phyloP scores from a whole-genome alignment of 805 yeast species.

The Candida xiaguanensis region DNA sequence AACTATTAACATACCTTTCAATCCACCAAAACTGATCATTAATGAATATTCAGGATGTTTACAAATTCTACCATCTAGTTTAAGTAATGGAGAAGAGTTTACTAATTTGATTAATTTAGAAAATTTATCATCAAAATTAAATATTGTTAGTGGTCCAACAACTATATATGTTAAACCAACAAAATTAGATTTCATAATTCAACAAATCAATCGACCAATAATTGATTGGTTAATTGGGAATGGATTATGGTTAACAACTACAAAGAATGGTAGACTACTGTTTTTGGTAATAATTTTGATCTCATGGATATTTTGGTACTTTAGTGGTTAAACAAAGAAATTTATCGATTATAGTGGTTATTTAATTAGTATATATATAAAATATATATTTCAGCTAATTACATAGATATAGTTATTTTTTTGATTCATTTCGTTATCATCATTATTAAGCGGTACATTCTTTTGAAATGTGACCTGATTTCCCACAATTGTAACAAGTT shows the following conservation, averaged over 20 bases:
- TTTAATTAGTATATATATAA: not conserved
- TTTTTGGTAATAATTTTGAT: conserved; percentile 16
- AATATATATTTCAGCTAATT: not conserved
- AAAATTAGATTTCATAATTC: conserved; percentile 24
- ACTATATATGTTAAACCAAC: conserved; percentile 35
- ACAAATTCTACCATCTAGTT: conserved; percentile 21
- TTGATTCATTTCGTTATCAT: not conserved
- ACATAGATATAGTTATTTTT: not conserved
- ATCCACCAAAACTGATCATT: conserved; percentile 32
- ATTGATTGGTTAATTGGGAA: conserved; percentile 32
- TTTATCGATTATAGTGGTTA: not conserved
- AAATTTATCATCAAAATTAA: conserved; percentile 11
- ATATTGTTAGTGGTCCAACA: conserved; percentile 36
- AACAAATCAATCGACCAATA: conserved; percentile 20
- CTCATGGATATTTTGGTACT: conserved; percentile 9
- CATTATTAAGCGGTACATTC: conserved; percentile 46
- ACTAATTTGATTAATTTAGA: conserved; percentile 4
- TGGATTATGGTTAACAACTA: conserved; percentile 31
- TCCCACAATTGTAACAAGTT: conserved; percentile 72
- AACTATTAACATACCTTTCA: conserved; percentile 43
- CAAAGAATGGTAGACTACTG: conserved; percentile 29
- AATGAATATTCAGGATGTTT: conserved; percentile 24
- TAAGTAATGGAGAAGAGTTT: conserved; percentile 6
- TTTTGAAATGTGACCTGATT: conserved; percentile 84
- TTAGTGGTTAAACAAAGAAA: conserved; percentile 1